A percentile compares a stretch with the other conserved stretches of the same genome.
phyloP scores from a whole-genome alignment of 1,284 basidiomycete species.

The Puccinia hordei region DNA sequence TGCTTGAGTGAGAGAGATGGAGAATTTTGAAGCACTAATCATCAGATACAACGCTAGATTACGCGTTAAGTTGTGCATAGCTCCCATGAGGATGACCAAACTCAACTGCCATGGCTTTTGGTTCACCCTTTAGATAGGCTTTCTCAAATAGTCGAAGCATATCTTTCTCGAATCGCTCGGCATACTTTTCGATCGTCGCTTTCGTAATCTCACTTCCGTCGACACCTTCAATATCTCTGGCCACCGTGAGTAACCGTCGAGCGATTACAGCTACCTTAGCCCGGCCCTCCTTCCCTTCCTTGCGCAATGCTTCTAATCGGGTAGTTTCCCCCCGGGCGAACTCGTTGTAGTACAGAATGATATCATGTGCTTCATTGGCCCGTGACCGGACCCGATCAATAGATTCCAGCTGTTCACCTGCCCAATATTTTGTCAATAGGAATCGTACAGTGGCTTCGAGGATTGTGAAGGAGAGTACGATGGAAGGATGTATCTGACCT shows the following conservation, averaged over 20 bases:
- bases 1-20: constrained; percentile 66
- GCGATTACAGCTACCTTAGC: constrained; percentile 85
- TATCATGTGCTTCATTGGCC: constrained; percentile 88
- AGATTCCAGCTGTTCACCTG: constrained; percentile 92
- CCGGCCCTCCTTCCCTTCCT: constrained; percentile 76
- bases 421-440: constrained; percentile 19
- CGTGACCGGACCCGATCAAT: constrained; percentile 88
- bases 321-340: constrained; percentile 82
- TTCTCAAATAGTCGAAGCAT: constrained; percentile 94
- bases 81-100: background rate
- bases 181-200: constrained; percentile 89
- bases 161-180: constrained; percentile 98
- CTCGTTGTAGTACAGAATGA: constrained; percentile 94
- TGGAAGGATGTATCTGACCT: constrained; percentile 64
- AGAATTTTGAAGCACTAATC: background rate
- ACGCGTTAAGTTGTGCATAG: no score
- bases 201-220: constrained; percentile 66
- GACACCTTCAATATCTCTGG: constrained; percentile 83
- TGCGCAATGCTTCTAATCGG: constrained; percentile 75
- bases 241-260: constrained; percentile 81
- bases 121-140: constrained; percentile 92
- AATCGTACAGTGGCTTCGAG: background rate
- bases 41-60: background rate
- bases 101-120: constrained; percentile 96
- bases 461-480: constrained; percentile 48